Evolutionary conservation across 2,329 filamentous ascomycete species (phyloP).

Genomic region (Phaeoacremonium minimum): DNA sequence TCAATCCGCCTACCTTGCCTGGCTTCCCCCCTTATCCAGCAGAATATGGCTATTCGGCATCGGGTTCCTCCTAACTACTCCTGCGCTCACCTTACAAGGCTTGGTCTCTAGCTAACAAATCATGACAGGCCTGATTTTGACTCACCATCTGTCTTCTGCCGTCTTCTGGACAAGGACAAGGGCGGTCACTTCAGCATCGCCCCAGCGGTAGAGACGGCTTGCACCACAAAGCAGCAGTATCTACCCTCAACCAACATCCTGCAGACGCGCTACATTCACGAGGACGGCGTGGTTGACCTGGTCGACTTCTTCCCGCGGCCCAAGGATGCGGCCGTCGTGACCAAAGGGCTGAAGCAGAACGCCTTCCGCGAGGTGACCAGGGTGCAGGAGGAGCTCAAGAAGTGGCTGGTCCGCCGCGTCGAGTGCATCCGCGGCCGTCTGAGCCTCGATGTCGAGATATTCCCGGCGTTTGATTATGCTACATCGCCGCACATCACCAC

Average conservation of each 20-base stretch:
- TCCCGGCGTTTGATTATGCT: conserved; percentile 70
- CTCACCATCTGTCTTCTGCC: conserved; percentile 71
- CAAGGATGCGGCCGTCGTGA: conserved; percentile 49
- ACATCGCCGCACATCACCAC: conserved; percentile 56
- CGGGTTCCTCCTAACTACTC: too few relatives aligned
- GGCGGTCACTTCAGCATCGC: conserved; percentile 69
- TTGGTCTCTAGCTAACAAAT: too few relatives aligned
- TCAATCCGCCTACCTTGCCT: too few relatives aligned
- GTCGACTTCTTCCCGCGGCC: conserved; percentile 74
- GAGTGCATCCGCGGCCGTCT: conserved; percentile 68
- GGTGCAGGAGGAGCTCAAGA: conserved; percentile 61
- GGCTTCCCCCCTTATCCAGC: too few relatives aligned
- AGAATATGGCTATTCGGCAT: too few relatives aligned
- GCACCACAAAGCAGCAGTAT: conserved; percentile 74
- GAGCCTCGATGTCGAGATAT: conserved; percentile 64
- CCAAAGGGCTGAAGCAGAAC: conserved; percentile 40
- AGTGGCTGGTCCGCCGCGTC: conserved; percentile 66
- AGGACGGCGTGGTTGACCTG: conserved; percentile 69
- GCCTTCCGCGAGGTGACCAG: conserved; percentile 48
- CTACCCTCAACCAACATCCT: conserved; percentile 71
- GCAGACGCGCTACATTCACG: conserved; percentile 73
- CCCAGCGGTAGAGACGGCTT: conserved; percentile 43
- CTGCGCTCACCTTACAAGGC: too few relatives aligned
- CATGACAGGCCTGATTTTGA: conserved; percentile 69
- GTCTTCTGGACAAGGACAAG: conserved; percentile 69